A percentile compares a stretch with the other conserved stretches of the same genome.
phyloP scores from a whole-genome alignment of 2,329 filamentous ascomycete species.

The Fusarium staphyleae region DNA sequence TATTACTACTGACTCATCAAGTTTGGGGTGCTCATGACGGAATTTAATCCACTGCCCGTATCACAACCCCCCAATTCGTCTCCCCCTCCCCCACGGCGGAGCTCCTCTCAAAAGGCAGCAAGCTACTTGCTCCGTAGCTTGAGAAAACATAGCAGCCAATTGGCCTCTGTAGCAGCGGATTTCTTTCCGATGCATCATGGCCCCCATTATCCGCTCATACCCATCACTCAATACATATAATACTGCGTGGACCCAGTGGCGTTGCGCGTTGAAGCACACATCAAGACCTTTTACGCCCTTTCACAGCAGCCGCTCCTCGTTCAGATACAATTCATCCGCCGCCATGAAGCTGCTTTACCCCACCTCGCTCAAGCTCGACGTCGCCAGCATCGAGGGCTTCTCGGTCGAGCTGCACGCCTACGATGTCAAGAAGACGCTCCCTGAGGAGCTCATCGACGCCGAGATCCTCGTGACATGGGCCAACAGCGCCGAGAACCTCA shows the following conservation, averaged over 20 bases:
- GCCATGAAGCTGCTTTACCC: conserved; percentile 72
- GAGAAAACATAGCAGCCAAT: conserved; percentile 4
- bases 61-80: conserved; percentile 7
- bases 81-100: conserved; percentile 29
- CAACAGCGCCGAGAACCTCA: conserved; percentile 65
- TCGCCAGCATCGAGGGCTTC: conserved; percentile 64
- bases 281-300: neutral
- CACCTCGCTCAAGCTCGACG: conserved; percentile 66
- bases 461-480: conserved; percentile 68
- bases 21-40: neutral
- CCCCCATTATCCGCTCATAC: conserved; percentile 25
- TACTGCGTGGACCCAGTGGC: conserved; percentile 18
- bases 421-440: conserved; percentile 63
- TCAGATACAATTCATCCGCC: neutral
- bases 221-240: conserved; percentile 31
- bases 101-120: neutral
- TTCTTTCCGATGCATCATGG: conserved; percentile 35
- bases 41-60: neutral
- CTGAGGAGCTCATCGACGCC: conserved; percentile 65
- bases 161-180: conserved; percentile 18
- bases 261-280: neutral
- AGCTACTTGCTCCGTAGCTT: too few species aligned
- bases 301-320: neutral
- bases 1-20: neutral
- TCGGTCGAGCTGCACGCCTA: conserved; percentile 64